phyloP scores from a whole-genome alignment of 2,329 filamentous ascomycete genomes.

The Metarhizium guizhouense region DNA sequence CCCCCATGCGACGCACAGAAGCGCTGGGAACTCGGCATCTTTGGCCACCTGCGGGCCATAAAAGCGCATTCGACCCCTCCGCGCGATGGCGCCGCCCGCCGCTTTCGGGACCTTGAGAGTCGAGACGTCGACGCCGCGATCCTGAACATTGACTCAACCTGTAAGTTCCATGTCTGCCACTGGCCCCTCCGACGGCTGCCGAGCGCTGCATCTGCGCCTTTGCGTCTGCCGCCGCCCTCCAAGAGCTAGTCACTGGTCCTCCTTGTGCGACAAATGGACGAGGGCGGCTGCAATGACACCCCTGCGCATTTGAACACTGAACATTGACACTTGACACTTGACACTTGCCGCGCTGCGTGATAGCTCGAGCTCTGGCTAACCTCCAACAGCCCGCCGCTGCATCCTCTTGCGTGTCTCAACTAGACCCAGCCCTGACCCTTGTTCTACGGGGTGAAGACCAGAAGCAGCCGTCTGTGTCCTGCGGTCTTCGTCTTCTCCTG shows the following conservation, averaged over 20 bases:
- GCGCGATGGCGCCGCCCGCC: not conserved
- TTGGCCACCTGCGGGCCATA: constrained; percentile 1
- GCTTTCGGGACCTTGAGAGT: too few relatives aligned
- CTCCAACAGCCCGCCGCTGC: not conserved
- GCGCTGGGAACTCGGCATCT: not conserved
- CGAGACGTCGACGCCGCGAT: too few relatives aligned
- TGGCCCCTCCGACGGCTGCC: too few relatives aligned
- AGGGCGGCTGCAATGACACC: too few relatives aligned
- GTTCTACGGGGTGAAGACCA: not conserved
- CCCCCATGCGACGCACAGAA: not conserved
- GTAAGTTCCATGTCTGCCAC: too few relatives aligned
- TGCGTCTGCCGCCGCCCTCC: too few relatives aligned
- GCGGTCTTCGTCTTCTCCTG: not conserved
- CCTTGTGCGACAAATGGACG: too few relatives aligned
- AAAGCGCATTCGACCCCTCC: constrained; percentile 2
- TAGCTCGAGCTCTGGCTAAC: not conserved
- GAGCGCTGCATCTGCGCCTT: too few relatives aligned
- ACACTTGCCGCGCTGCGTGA: not conserved
- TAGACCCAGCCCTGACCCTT: not conserved
- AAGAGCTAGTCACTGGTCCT: too few relatives aligned
- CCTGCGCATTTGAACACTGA: too few relatives aligned
- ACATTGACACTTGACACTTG: too few relatives aligned
- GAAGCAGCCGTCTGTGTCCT: not conserved
- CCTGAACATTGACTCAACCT: not conserved
- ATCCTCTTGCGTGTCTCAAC: not conserved